A percentile compares a stretch with the other conserved stretches of the same genome.
Conservation (phyloP, 2,329 filamentous ascomycete species). For the Trichoderma simmonsii region DNA sequence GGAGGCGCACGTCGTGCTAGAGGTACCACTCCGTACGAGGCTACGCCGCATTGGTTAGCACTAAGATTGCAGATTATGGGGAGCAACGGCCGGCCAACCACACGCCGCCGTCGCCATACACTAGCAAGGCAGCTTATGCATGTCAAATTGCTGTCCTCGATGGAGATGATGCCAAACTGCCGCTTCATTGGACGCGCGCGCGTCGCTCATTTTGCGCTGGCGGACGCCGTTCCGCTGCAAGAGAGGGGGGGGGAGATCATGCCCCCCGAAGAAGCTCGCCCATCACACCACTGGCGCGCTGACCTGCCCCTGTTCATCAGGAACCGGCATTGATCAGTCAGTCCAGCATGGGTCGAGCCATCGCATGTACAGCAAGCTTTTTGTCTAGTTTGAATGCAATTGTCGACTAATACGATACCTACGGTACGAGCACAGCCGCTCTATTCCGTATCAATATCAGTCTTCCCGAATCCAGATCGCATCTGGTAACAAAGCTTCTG, state of each 20-base stretch:
- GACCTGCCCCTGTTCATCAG: not conserved
- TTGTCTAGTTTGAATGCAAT: not conserved
- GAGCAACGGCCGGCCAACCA: not conserved
- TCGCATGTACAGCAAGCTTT: not conserved
- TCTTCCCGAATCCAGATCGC: not conserved
- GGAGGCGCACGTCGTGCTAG: not conserved
- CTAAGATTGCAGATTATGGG: not conserved
- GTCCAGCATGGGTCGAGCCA: not conserved
- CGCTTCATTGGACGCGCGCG: not conserved
- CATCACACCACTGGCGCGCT: slow-evolving; percentile 1
- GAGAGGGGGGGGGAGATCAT: slow-evolving; percentile 6
- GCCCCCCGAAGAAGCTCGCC: not conserved
- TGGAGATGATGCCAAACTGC: not conserved
- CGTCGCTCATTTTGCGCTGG: not conserved
- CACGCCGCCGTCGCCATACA: not conserved
- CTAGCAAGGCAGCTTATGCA: slow-evolving; percentile 14
- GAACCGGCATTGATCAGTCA: slow-evolving; percentile 2
- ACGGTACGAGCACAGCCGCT: too few relatives aligned
- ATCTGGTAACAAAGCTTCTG: not conserved
- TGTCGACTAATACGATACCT: not conserved
- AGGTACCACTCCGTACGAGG: not conserved
- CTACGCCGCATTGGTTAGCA: not conserved
- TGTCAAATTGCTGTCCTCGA: slow-evolving; percentile 10
- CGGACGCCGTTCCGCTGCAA: not conserved
- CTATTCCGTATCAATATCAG: not conserved